Percentiles rank a stretch among this genome's conserved stretches.
Evolutionary conservation across 148 eudicot genomes (phyloP).

Genomic region (Oxyria digyna): DNA sequence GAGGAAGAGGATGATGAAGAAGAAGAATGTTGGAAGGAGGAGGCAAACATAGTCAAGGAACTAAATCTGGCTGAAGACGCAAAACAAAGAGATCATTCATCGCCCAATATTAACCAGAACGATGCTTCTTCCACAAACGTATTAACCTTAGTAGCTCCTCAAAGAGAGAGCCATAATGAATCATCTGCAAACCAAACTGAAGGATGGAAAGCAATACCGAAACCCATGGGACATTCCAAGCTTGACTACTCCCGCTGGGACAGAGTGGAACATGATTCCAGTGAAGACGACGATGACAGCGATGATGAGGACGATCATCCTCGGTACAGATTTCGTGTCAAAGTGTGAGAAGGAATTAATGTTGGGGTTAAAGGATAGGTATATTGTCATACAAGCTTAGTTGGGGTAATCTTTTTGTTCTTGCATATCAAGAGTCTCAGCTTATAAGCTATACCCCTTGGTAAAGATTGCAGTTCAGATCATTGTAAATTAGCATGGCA

Average conservation of each 20-base stretch:
- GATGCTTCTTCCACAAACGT: constrained; percentile 8
- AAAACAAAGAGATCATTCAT: constrained; percentile 10
- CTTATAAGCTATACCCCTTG: not conserved
- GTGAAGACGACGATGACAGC: constrained; percentile 50
- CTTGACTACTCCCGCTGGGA: constrained; percentile 88
- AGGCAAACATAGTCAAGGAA: constrained; percentile 7
- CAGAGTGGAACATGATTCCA: constrained; percentile 52
- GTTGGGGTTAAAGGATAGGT: constrained; percentile 28
- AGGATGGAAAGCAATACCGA: constrained; percentile 61
- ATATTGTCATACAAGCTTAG: not conserved
- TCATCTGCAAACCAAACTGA: constrained; percentile 25
- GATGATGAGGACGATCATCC: constrained; percentile 61
- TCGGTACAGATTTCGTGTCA: constrained; percentile 63
- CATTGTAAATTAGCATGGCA: not conserved
- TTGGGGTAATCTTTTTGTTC: not conserved
- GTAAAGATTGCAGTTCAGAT: not conserved
- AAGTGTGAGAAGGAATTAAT: constrained; percentile 52
- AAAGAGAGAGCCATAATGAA: constrained; percentile 14
- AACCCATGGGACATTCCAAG: constrained; percentile 80
- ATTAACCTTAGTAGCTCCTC: constrained; percentile 10
- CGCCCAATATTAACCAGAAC: constrained; percentile 7
- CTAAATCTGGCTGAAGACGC: constrained; percentile 11
- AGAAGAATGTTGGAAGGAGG: constrained; percentile 17
- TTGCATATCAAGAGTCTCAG: not conserved
- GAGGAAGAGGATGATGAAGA: constrained; percentile 27